Conservation (phyloP, 306 rosid genomes). For the Vicia faba region DNA sequence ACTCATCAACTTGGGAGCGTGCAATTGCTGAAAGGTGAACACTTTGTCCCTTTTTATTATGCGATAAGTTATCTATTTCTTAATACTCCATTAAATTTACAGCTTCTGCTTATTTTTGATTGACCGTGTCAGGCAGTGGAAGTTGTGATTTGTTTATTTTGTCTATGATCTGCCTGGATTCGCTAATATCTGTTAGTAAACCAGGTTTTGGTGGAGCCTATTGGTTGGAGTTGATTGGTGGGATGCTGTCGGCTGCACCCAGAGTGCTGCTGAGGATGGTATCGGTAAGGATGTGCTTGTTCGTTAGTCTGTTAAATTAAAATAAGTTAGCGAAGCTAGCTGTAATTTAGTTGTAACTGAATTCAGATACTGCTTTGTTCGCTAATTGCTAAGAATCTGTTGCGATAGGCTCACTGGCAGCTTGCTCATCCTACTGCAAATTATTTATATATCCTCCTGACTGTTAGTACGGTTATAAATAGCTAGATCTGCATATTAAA, state of each 20-base stretch:
- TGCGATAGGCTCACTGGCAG: neutral
- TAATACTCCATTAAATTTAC: conserved; percentile 21
- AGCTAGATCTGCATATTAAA: conserved; percentile 1
- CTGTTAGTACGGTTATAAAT: neutral
- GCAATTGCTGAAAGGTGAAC: conserved; percentile 95
- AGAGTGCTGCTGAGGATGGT: conserved; percentile 99
- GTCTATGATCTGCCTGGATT: conserved; percentile 29
- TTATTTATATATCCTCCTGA: neutral
- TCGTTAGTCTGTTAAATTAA: conserved; percentile 9
- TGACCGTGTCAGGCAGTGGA: conserved; percentile 14
- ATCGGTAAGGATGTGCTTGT: conserved; percentile 64
- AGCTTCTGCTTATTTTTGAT: conserved; percentile 23
- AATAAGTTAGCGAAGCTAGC: conserved; percentile 2
- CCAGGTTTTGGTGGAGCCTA: conserved; percentile 99
- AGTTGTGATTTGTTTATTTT: conserved; percentile 27
- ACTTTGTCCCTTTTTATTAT: conserved; percentile 3
- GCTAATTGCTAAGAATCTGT: neutral
- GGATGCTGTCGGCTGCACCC: conserved; percentile 99
- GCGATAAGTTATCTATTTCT: conserved; percentile 13
- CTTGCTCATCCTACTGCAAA: neutral
- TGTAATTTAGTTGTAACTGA: neutral
- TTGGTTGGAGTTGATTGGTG: conserved; percentile 99
- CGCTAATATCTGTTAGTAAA: conserved; percentile 37
- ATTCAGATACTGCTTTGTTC: neutral
- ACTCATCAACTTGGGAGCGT: conserved; percentile 91